A percentile compares a stretch with the other conserved stretches of the same genome.
These are phyloP conservation scores for Stylosanthes scabra DNA, from an alignment of 331 rosid genomes.

Conservation along the genomic window DNA sequence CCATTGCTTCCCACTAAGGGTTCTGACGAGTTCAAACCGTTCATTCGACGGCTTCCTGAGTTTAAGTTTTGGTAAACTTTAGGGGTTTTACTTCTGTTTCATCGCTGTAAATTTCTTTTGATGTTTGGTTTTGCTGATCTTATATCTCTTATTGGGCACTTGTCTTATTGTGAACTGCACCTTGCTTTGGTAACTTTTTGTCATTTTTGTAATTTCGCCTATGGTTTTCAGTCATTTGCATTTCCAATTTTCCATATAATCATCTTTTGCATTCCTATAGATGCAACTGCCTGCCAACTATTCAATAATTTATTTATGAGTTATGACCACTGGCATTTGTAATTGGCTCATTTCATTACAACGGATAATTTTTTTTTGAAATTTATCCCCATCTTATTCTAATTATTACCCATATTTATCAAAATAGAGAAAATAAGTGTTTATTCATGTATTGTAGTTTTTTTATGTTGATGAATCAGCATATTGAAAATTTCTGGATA, in stretches of 20 bases:
- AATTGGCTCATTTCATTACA: constrained; percentile 6
- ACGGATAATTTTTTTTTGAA: not conserved
- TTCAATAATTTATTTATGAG: not conserved
- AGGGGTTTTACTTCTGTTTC: constrained; percentile 24
- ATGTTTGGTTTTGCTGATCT: not conserved
- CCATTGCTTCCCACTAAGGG: constrained; percentile 88
- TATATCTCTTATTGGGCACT: not conserved
- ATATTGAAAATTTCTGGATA: not conserved
- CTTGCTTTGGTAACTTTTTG: not conserved
- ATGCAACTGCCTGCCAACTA: not conserved
- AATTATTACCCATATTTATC: not conserved
- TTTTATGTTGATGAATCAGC: not conserved
- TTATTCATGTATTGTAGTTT: not conserved
- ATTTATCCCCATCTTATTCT: not conserved
- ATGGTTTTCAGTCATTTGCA: not conserved
- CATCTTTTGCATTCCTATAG: not conserved
- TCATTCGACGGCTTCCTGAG: constrained; percentile 95
- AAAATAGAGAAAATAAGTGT: not conserved
- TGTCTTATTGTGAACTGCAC: not conserved
- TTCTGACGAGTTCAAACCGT: constrained; percentile 92
- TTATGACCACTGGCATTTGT: constrained; percentile 1
- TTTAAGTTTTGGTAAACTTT: constrained; percentile 87
- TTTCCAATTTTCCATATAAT: not conserved
- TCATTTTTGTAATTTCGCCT: not conserved
- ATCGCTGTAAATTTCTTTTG: not conserved